These are phyloP conservation scores for Citrus sinensis DNA, from an alignment of 345 rosid genomes.

Conservation along the genomic window DVS_A1.0 CM039169.1:120001-120500, in stretches of 20 bases:
- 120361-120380: neutral
- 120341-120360: neutral
- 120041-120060: conserved; percentile 34
- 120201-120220: neutral
- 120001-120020: conserved; percentile 19
- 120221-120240: neutral
- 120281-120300: neutral
- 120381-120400: neutral
- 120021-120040: conserved; percentile 12
- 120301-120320: neutral
- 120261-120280: conserved; percentile 1
- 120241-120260: neutral
- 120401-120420: neutral
- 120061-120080: conserved; percentile 63
- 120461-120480: neutral
- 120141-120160: neutral
- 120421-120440: too few species aligned
- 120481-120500: neutral
- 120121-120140: conserved; percentile 2
- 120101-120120: neutral
- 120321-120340: neutral
- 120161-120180: neutral
- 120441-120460: neutral
- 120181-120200: neutral
- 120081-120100: neutral